Evolutionary conservation across 1,284 basidiomycete genomes (phyloP).

Genomic region (Irpex lacteus): DNA sequence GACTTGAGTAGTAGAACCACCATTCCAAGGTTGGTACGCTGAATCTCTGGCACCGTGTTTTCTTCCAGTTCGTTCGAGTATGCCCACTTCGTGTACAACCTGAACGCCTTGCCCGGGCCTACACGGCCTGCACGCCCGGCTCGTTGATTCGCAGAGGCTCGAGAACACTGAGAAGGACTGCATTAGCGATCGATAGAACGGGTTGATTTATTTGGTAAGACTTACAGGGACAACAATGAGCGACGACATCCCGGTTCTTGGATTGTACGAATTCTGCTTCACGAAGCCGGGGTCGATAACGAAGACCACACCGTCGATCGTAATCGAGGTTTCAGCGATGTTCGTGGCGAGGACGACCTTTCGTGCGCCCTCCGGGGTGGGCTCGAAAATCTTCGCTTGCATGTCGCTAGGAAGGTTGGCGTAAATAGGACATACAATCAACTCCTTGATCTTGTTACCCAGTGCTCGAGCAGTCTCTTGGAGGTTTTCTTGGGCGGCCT

Average conservation of each 20-base stretch:
- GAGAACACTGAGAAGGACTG: slow-evolving; percentile 59
- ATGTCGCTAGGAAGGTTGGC: slow-evolving; percentile 97
- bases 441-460: slow-evolving; percentile 93
- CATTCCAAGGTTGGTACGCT: slow-evolving; percentile 96
- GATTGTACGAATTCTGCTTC: slow-evolving; percentile 97
- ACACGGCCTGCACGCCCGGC: slow-evolving; percentile 97
- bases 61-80: slow-evolving; percentile 95
- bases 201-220: slow-evolving; percentile 13
- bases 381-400: slow-evolving; percentile 99
- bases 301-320: slow-evolving; percentile 96
- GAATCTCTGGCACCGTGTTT: slow-evolving; percentile 97
- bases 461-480: slow-evolving; percentile 93
- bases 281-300: slow-evolving; percentile 98
- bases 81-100: slow-evolving; percentile 95
- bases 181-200: slow-evolving; percentile 33
- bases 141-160: slow-evolving; percentile 95
- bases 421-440: slow-evolving; percentile 97
- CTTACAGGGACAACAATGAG: slow-evolving; percentile 89
- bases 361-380: slow-evolving; percentile 92
- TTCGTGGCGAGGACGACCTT: slow-evolving; percentile 99
- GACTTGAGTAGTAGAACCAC: slow-evolving; percentile 95
- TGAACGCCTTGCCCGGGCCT: slow-evolving; percentile 97
- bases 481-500: slow-evolving; percentile 93
- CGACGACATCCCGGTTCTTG: slow-evolving; percentile 94
- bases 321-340: slow-evolving; percentile 98